Evolutionary conservation across 129 eudicot species (phyloP).

Genomic region (Ambrosia trifida): DNA sequence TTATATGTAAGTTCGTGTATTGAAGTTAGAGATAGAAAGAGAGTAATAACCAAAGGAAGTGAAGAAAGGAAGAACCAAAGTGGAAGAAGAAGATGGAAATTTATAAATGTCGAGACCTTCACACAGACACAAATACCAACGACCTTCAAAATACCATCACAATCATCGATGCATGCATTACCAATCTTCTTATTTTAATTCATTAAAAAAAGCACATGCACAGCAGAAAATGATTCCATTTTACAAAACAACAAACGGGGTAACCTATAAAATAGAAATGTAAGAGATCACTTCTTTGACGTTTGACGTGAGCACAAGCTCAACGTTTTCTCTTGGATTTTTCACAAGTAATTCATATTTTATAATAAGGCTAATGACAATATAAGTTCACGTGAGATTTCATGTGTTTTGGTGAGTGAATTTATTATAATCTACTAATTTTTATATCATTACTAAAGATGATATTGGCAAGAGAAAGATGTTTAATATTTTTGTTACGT

Average conservation of each 20-base stretch:
- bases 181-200: constrained; percentile 24
- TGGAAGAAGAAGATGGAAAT: constrained; percentile 33
- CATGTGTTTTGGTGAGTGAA: background rate
- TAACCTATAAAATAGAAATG: constrained; percentile 4
- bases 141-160: constrained; percentile 51
- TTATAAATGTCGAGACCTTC: constrained; percentile 34
- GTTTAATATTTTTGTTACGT: no score
- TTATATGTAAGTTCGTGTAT: constrained; percentile 31
- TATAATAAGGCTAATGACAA: background rate
- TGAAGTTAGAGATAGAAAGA: constrained; percentile 16
- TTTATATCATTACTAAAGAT: no score
- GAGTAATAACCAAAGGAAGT: constrained; percentile 11
- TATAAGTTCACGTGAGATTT: constrained; percentile 5
- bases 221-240: constrained; percentile 2
- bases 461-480: no score
- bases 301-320: constrained; percentile 10
- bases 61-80: constrained; percentile 20
- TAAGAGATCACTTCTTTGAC: constrained; percentile 12
- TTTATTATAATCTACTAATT: no score
- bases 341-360: background rate
- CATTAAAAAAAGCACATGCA: background rate
- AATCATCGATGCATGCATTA: constrained; percentile 41
- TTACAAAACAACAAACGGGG: constrained; percentile 6
- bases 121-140: constrained; percentile 25
- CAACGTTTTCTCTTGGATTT: background rate